phyloP scores from a whole-genome alignment of 345 rosid species.

The Rhodomyrtus tomentosa region DNA sequence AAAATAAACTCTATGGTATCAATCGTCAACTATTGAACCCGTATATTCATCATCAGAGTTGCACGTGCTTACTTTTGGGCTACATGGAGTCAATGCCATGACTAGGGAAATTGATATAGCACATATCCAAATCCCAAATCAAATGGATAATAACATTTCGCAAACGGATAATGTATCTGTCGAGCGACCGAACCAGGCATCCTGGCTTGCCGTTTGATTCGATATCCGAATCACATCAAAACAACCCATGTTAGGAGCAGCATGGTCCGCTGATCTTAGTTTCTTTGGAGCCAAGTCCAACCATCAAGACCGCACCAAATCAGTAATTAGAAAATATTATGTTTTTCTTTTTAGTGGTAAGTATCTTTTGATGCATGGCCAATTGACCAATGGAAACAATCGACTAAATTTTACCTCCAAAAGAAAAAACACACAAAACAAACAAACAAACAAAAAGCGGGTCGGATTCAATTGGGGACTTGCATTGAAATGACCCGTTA shows the following conservation, averaged over 20 bases:
- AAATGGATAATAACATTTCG: not conserved
- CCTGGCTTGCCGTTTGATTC: not conserved
- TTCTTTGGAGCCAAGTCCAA: not conserved
- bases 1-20: not conserved
- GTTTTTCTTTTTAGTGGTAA: not conserved
- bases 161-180: not conserved
- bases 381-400: no score
- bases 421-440: no score
- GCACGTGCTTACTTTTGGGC: not conserved
- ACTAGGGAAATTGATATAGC: not conserved
- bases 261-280: not conserved
- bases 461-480: no score
- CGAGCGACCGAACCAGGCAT: not conserved
- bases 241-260: not conserved
- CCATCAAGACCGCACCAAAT: not conserved
- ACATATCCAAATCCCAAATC: not conserved
- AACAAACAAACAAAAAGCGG: no score
- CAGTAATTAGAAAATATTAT: not conserved
- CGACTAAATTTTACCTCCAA: no score
- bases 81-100: not conserved
- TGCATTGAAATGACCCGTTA: no score
- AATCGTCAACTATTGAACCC: not conserved
- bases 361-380: no score
- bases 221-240: not conserved
- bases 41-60: not conserved